These are phyloP conservation scores for Aspergillus ibericus DNA, from an alignment of 2,329 filamentous ascomycete species.

Conservation along the genomic window DNA sequence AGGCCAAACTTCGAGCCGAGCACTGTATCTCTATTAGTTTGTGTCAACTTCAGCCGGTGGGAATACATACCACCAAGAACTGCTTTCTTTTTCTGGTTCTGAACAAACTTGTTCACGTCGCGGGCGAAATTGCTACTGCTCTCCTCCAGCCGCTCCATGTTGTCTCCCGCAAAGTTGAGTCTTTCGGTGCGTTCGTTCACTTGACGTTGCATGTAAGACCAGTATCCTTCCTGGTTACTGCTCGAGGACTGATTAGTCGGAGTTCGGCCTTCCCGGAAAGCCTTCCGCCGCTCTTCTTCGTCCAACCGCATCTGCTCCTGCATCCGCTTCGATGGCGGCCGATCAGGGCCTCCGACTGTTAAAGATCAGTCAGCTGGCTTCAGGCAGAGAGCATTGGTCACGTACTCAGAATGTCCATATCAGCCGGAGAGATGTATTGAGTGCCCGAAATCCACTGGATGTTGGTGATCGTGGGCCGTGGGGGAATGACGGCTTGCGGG, in stretches of 20 bases:
- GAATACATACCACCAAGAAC: slow-evolving; percentile 62
- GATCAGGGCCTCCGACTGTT: slow-evolving; percentile 75
- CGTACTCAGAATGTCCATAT: slow-evolving; percentile 78
- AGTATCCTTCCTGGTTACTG: slow-evolving; percentile 63
- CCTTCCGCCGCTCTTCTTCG: slow-evolving; percentile 56
- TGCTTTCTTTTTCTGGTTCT: slow-evolving; percentile 82
- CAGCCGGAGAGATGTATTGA: slow-evolving; percentile 80
- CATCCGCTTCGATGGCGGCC: slow-evolving; percentile 87
- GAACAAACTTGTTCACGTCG: slow-evolving; percentile 83
- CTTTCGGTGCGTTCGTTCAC: slow-evolving; percentile 89
- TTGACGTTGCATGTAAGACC: slow-evolving; percentile 80
- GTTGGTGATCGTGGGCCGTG: slow-evolving; percentile 89
- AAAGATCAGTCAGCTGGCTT: not conserved
- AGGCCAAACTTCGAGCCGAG: slow-evolving; percentile 47
- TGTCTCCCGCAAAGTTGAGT: slow-evolving; percentile 77
- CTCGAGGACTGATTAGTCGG: slow-evolving; percentile 28
- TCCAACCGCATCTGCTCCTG: slow-evolving; percentile 75
- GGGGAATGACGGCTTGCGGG: slow-evolving; percentile 68
- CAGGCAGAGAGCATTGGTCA: not conserved
- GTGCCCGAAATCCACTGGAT: slow-evolving; percentile 96
- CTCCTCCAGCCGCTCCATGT: slow-evolving; percentile 77
- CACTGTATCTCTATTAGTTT: slow-evolving; percentile 25
- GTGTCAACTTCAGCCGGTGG: not conserved
- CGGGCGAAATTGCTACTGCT: slow-evolving; percentile 81
- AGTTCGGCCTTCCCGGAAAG: slow-evolving; percentile 38